These are phyloP conservation scores for Sugiyamaella paludigena DNA, from an alignment of 1,139 yeast species.

Conservation along the genomic window DNA sequence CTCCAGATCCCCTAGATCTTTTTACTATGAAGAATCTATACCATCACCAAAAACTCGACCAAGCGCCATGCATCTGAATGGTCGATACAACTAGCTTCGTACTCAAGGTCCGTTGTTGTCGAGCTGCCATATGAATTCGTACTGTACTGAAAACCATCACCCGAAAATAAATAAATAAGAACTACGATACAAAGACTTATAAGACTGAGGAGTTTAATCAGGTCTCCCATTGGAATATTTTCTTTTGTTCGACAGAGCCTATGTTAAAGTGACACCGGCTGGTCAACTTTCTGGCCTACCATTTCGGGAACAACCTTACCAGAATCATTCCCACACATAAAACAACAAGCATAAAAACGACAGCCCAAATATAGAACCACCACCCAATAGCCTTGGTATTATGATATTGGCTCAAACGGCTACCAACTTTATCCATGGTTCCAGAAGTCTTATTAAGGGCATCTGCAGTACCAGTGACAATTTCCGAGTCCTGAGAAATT, in stretches of 20 bases:
- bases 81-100: too few relatives aligned
- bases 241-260: too few relatives aligned
- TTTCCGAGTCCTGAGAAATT: slow-evolving; percentile 36
- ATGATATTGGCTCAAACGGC: slow-evolving; percentile 35
- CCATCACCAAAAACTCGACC: too few relatives aligned
- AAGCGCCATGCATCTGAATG: too few relatives aligned
- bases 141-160: too few relatives aligned
- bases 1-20: too few relatives aligned
- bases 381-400: slow-evolving; percentile 39
- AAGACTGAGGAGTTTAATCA: not conserved
- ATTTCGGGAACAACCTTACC: slow-evolving; percentile 41
- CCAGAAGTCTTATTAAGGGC: slow-evolving; percentile 38
- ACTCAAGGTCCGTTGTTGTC: too few relatives aligned
- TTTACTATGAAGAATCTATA: too few relatives aligned
- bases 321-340: slow-evolving; percentile 38
- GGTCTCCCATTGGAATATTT: too few relatives aligned
- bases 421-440: slow-evolving; percentile 39
- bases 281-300: slow-evolving; percentile 25
- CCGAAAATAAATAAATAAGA: too few relatives aligned
- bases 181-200: not conserved
- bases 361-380: slow-evolving; percentile 41
- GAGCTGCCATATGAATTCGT: too few relatives aligned
- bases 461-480: slow-evolving; percentile 35
- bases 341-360: slow-evolving; percentile 36
- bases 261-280: not conserved